Conservation (phyloP, 176 grass and related monocot species). For the Luzula sylvatica region DNA sequence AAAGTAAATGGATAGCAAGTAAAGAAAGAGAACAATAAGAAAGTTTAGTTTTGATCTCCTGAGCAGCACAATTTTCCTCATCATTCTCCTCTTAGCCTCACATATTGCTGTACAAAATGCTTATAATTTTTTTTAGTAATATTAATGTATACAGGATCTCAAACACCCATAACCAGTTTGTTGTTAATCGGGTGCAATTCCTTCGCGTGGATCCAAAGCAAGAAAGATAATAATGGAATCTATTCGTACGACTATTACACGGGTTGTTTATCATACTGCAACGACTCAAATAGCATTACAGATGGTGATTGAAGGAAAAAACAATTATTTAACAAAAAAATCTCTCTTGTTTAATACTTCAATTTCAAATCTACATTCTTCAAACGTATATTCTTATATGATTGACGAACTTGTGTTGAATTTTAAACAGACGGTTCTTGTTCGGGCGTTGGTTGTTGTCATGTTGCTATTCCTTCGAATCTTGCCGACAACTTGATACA, state of each 20-base stretch:
- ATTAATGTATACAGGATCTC: conserved; percentile 44
- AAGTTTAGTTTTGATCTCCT: too few species aligned
- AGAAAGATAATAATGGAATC: conserved; percentile 1
- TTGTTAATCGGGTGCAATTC: conserved; percentile 64
- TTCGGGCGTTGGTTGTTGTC: conserved; percentile 67
- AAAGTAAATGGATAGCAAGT: too few species aligned
- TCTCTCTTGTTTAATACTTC: too few species aligned
- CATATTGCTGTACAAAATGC: too few species aligned
- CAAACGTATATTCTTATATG: too few species aligned
- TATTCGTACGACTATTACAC: conserved; percentile 35
- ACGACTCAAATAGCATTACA: conserved; percentile 8
- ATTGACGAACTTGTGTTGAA: too few species aligned
- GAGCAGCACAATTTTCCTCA: too few species aligned
- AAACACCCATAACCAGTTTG: conserved; percentile 46
- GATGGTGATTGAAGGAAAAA: too few species aligned
- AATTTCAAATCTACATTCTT: too few species aligned
- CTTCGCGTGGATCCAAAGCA: conserved; percentile 33
- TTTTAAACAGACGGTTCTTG: conserved; percentile 24
- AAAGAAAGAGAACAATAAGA: too few species aligned
- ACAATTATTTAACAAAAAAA: neutral
- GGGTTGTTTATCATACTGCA: conserved; percentile 21
- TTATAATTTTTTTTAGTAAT: neutral
- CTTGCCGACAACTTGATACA: conserved; percentile 25
- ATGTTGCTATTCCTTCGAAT: conserved; percentile 29
- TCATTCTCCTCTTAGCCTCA: too few species aligned